Percentiles rank a stretch among this genome's conserved stretches.
These are phyloP conservation scores for Aspergillus intermedius DNA, from an alignment of 2,329 filamentous ascomycete genomes.

Conservation along the genomic window DNA sequence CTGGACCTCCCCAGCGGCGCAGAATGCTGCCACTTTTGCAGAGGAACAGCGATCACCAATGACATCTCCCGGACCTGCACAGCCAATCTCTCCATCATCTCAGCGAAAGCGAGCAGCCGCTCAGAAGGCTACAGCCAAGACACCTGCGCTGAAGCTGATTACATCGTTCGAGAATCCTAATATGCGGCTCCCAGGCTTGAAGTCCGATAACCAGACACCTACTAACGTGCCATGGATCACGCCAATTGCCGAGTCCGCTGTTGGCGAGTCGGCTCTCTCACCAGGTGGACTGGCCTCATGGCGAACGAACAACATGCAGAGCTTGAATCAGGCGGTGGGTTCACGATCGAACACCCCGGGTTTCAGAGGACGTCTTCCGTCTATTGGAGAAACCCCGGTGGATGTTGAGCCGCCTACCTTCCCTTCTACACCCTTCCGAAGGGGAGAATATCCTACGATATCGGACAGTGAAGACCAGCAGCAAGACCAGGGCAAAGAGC, in stretches of 20 bases:
- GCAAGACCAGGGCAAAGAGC: constrained; percentile 22
- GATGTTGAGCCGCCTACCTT: constrained; percentile 42
- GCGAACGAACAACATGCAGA: constrained; percentile 54
- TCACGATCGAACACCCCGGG: constrained; percentile 57
- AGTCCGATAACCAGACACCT: constrained; percentile 59
- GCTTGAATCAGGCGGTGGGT: constrained; percentile 63
- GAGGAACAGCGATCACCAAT: constrained; percentile 27
- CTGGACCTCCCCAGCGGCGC: constrained; percentile 79
- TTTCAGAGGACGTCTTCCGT: constrained; percentile 64
- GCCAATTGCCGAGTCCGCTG: constrained; percentile 74
- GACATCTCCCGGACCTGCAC: constrained; percentile 56
- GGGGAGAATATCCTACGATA: constrained; percentile 44
- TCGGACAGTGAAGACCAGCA: constrained; percentile 34
- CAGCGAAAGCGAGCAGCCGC: constrained; percentile 45
- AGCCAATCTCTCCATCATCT: constrained; percentile 19
- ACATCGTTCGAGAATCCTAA: constrained; percentile 68
- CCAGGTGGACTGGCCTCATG: constrained; percentile 60
- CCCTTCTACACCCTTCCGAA: constrained; percentile 36
- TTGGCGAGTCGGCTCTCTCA: constrained; percentile 54
- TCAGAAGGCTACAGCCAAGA: constrained; percentile 61
- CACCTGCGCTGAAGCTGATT: constrained; percentile 80
- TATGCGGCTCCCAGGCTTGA: constrained; percentile 56
- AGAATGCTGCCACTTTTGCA: constrained; percentile 47
- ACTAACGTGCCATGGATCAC: constrained; percentile 72
- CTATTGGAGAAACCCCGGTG: constrained; percentile 64